Evolutionary conservation across 805 yeast species (phyloP).

Genomic region (Starmerella bombicola): DNA sequence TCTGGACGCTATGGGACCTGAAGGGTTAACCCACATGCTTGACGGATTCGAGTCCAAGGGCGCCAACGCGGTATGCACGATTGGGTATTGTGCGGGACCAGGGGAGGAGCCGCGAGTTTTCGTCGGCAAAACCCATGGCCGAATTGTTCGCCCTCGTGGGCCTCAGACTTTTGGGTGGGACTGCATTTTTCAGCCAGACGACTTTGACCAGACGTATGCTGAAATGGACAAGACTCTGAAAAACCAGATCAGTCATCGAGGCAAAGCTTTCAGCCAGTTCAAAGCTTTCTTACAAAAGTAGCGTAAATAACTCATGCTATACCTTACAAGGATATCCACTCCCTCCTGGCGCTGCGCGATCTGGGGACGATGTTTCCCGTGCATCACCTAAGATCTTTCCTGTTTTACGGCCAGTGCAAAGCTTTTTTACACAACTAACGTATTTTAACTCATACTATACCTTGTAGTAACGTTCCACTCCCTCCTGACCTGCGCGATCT

Average conservation of each 20-base stretch:
- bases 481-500: too few relatives aligned
- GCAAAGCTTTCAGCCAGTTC: constrained; percentile 64
- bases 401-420: constrained; percentile 54
- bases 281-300: constrained; percentile 37
- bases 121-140: constrained; percentile 75
- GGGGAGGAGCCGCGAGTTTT: constrained; percentile 60
- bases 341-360: too few relatives aligned
- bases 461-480: neutral
- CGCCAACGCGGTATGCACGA: constrained; percentile 83
- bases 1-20: constrained; percentile 57
- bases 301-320: neutral
- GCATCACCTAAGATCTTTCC: too few relatives aligned
- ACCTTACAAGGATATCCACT: neutral
- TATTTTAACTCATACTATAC: neutral
- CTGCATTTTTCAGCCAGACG: constrained; percentile 74
- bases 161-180: constrained; percentile 90
- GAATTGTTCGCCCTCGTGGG: constrained; percentile 66
- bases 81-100: constrained; percentile 80
- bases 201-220: constrained; percentile 62
- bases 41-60: constrained; percentile 69
- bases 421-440: constrained; percentile 33
- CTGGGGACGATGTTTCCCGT: too few relatives aligned
- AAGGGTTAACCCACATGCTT: constrained; percentile 65
- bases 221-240: constrained; percentile 71
- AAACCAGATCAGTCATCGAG: constrained; percentile 79